Evolutionary conservation across 805 yeast genomes (phyloP).

Genomic region (Kuraishia molischiana): DNA sequence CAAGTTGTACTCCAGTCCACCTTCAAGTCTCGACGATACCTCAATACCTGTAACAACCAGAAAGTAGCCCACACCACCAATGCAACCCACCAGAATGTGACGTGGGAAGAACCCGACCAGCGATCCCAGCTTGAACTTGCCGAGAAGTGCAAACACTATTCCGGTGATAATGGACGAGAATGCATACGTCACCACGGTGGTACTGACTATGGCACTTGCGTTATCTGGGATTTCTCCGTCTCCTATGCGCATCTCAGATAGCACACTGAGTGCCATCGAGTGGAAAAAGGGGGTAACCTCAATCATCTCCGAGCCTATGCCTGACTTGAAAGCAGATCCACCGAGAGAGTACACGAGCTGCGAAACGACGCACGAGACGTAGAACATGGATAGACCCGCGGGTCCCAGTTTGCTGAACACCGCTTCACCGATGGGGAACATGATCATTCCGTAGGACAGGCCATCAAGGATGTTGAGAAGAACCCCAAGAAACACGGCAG

Average conservation of each 20-base stretch:
- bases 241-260: constrained; percentile 35
- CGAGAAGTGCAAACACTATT: constrained; percentile 62
- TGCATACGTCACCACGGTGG: constrained; percentile 82
- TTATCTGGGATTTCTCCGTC: constrained; percentile 23
- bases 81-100: constrained; percentile 92
- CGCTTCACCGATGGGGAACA: constrained; percentile 84
- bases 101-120: constrained; percentile 93
- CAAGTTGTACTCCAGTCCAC: constrained; percentile 55
- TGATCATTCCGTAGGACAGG: constrained; percentile 92
- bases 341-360: constrained; percentile 86
- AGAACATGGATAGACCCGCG: constrained; percentile 88
- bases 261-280: constrained; percentile 76
- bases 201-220: constrained; percentile 55
- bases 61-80: constrained; percentile 97
- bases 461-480: constrained; percentile 87
- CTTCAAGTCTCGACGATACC: constrained; percentile 75
- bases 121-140: constrained; percentile 72
- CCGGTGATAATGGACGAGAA: constrained; percentile 84
- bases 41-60: constrained; percentile 84
- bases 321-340: constrained; percentile 80
- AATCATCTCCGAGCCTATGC: constrained; percentile 97
- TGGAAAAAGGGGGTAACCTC: constrained; percentile 99
- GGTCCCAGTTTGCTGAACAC: constrained; percentile 74
- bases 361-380: constrained; percentile 81
- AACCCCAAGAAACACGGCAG: constrained; percentile 81